phyloP scores from a whole-genome alignment of 140 eudicot species.

The Stevia rebaudiana region DNA sequence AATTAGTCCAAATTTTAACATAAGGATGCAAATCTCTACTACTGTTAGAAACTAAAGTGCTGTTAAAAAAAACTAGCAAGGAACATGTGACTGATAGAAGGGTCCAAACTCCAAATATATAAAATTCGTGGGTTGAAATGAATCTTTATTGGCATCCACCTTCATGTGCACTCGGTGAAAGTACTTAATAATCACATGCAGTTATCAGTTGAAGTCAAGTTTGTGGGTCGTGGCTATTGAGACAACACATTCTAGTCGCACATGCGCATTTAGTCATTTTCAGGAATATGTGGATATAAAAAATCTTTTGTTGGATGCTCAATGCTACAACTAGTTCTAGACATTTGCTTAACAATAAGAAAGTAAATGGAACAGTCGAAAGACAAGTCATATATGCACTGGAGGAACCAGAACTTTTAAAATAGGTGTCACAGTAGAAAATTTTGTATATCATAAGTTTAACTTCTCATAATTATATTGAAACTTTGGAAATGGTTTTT shows the following conservation, averaged over 20 bases:
- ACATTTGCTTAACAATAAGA: neutral
- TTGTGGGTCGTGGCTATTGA: conserved; percentile 12
- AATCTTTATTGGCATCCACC: conserved; percentile 13
- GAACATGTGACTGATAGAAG: conserved; percentile 14
- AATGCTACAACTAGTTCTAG: neutral
- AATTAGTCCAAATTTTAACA: too few species aligned
- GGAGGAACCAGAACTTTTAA: too few species aligned
- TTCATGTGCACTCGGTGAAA: conserved; percentile 15
- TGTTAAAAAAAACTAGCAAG: too few species aligned
- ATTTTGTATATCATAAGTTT: too few species aligned
- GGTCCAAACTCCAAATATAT: conserved; percentile 5
- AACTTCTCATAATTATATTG: too few species aligned
- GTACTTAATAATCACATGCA: neutral
- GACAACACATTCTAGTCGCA: conserved; percentile 12
- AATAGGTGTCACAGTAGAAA: too few species aligned
- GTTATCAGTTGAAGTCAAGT: conserved; percentile 14
- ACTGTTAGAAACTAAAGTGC: too few species aligned
- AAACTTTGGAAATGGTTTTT: too few species aligned
- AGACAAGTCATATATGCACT: too few species aligned
- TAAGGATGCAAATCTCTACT: too few species aligned
- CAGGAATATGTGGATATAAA: neutral
- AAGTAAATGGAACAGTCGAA: neutral
- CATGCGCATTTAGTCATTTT: too few species aligned
- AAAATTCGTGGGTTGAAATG: conserved; percentile 16
- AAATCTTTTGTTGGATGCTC: neutral